Evolutionary conservation across 1,139 yeast species (phyloP), one percentile per base, ranked within the genome.

Genomic region (Geotrichum aggregatum): DNA sequence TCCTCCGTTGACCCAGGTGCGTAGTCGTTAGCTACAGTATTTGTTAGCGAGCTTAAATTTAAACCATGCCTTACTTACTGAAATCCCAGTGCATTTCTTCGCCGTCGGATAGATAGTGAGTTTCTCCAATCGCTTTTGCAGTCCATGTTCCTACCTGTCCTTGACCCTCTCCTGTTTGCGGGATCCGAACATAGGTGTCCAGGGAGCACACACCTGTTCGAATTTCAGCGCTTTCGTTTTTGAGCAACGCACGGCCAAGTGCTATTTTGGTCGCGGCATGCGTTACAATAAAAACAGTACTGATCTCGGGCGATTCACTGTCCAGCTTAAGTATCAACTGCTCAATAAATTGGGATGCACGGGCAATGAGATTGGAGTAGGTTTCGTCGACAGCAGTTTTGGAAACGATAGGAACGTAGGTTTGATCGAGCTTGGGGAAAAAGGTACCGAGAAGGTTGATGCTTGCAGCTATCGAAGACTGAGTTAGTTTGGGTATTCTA

Each of bases 41-140:
- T 14, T 28, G 28, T 19, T 41, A 41, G 36, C 28, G 16, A 24
- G 28, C 28, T 24, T 8, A 24, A 24, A 24, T 24, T 24, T 24
- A 5, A 8, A 24, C 28, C 28, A 24, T 24, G 28, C 28, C 28
- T 53, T 36, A 62, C 72, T 68, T 72, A 63, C 79, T 80, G 71
- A 87, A 87, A 59, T 83, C 79, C 96, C 96, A 87, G 64, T 85
- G 85, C 92, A 88, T 86, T 67, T 87, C 95, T 66, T 87, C 95
- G n/a, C 96, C 96, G 8, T 76, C 69, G 1, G 76, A 66, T 57
- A 87, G 72, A 61, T 80, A 86, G 45, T 77, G 81, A 24, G 87
- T 77, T 58, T 80, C 77, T 18, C 96, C 96, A 63, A 83, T 84
- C 76, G 77, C 73, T 21, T 72, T 74, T 47, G 80, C 66, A 7